These are phyloP conservation scores for Salmacisia buchloeana DNA, from an alignment of 1,284 basidiomycete species.

Conservation along the genomic window DNA sequence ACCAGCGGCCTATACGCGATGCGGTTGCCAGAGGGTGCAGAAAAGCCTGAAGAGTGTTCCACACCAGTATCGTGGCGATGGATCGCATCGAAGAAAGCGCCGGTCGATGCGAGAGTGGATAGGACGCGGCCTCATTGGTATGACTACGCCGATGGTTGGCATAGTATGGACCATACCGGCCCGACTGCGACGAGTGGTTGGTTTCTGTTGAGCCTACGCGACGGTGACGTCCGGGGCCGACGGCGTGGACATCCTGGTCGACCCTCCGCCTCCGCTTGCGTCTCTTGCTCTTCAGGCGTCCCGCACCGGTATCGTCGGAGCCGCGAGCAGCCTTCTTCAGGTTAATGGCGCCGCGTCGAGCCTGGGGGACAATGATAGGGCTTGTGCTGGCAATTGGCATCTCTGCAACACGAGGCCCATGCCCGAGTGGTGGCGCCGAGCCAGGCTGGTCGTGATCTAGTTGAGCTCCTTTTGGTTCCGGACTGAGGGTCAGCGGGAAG, in stretches of 20 bases:
- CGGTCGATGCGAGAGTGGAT: neutral
- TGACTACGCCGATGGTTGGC: neutral
- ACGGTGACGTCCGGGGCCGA: neutral
- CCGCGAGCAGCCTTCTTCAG: slow-evolving; percentile 8
- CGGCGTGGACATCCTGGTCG: neutral
- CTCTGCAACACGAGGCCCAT: neutral
- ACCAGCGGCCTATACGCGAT: slow-evolving; percentile 20
- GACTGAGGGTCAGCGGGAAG: slow-evolving; percentile 15
- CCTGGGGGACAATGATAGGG: slow-evolving; percentile 38
- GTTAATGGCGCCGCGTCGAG: slow-evolving; percentile 33
- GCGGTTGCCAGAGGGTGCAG: slow-evolving; percentile 22
- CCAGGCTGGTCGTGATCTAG: neutral
- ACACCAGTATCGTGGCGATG: neutral
- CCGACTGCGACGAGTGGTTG: neutral
- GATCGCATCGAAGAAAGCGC: slow-evolving; percentile 6
- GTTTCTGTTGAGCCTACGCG: neutral
- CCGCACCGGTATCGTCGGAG: slow-evolving; percentile 5
- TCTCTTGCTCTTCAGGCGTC: slow-evolving; percentile 17
- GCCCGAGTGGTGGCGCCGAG: neutral
- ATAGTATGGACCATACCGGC: neutral
- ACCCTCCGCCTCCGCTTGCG: neutral
- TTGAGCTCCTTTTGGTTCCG: neutral
- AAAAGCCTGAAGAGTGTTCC: slow-evolving; percentile 18
- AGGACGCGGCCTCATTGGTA: neutral
- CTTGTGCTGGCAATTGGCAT: neutral